Percentiles rank a stretch among this genome's conserved stretches.
Evolutionary conservation across 2,329 filamentous ascomycete species (phyloP).

Genomic region (Plenodomus biglobosus): DNA sequence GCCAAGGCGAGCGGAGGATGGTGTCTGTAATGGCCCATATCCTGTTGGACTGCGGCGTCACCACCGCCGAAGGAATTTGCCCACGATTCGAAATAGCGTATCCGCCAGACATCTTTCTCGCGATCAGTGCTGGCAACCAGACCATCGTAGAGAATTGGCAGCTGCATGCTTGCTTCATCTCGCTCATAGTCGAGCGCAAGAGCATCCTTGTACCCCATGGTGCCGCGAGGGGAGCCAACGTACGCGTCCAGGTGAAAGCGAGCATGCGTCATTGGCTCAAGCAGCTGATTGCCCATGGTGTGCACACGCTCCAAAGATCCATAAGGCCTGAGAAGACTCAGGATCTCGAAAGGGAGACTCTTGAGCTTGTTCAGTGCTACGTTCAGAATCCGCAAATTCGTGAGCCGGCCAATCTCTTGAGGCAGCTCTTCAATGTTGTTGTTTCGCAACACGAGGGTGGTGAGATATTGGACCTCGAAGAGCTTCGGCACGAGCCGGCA

Average conservation of each 20-base stretch:
- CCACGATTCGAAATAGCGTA: conserved; percentile 20
- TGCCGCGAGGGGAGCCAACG: neutral
- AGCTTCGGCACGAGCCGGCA: conserved; percentile 22
- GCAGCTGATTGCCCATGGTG: conserved; percentile 20
- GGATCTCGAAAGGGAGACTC: conserved; percentile 31
- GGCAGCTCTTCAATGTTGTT: conserved; percentile 35
- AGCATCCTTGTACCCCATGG: neutral
- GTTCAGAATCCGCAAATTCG: conserved; percentile 23
- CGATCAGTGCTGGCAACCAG: conserved; percentile 10
- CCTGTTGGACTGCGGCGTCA: conserved; percentile 1
- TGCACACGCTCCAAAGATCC: conserved; percentile 17
- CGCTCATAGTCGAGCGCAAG: conserved; percentile 3
- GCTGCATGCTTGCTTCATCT: conserved; percentile 5
- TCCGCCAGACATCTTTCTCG: conserved; percentile 17
- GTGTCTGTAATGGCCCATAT: conserved; percentile 14
- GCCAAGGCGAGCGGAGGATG: conserved; percentile 3
- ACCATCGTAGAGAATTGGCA: conserved; percentile 7
- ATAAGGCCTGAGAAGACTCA: conserved; percentile 18
- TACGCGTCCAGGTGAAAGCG: conserved; percentile 4
- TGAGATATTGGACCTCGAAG: conserved; percentile 32
- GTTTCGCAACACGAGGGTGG: conserved; percentile 22
- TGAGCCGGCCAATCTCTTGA: conserved; percentile 24
- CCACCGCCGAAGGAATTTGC: conserved; percentile 6
- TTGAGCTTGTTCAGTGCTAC: conserved; percentile 27
- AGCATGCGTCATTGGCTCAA: conserved; percentile 10